These are phyloP conservation scores for Cryoendolithus antarcticus DNA, from an alignment of 2,329 filamentous ascomycete genomes.

Conservation along the genomic window DNA sequence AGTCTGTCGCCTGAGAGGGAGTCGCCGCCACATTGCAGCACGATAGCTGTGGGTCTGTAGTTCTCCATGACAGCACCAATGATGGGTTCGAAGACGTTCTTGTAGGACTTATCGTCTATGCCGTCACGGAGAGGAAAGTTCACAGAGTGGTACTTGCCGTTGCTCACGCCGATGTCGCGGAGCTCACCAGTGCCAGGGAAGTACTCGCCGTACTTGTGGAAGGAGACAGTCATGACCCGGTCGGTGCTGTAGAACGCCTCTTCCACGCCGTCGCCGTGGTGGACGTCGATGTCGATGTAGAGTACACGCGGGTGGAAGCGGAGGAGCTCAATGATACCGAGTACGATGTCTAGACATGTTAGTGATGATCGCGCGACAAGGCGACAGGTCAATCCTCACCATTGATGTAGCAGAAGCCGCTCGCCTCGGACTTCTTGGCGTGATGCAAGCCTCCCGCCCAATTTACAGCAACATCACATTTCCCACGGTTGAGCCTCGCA, in stretches of 20 bases:
- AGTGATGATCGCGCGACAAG: neutral
- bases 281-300: slow-evolving; percentile 56
- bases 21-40: slow-evolving; percentile 58
- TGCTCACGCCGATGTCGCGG: slow-evolving; percentile 53
- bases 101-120: slow-evolving; percentile 55
- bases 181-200: slow-evolving; percentile 59
- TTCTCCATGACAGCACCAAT: slow-evolving; percentile 58
- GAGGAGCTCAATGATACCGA: slow-evolving; percentile 52
- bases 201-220: slow-evolving; percentile 62
- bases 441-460: slow-evolving; percentile 38
- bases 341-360: slow-evolving; percentile 45
- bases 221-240: slow-evolving; percentile 59
- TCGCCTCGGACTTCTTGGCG: slow-evolving; percentile 37
- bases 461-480: slow-evolving; percentile 53
- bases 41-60: slow-evolving; percentile 54
- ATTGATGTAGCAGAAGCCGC: slow-evolving; percentile 37
- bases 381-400: slow-evolving; percentile 16
- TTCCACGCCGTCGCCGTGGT: slow-evolving; percentile 57
- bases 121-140: slow-evolving; percentile 59
- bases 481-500: slow-evolving; percentile 53
- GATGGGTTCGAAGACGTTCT: slow-evolving; percentile 55
- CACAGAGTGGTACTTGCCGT: slow-evolving; percentile 55
- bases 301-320: slow-evolving; percentile 52
- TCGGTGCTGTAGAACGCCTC: slow-evolving; percentile 61
- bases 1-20: slow-evolving; percentile 54